These are phyloP conservation scores for Apostasia ramifera DNA, from an alignment of 106 monocot genomes.

Conservation along the genomic window DNA sequence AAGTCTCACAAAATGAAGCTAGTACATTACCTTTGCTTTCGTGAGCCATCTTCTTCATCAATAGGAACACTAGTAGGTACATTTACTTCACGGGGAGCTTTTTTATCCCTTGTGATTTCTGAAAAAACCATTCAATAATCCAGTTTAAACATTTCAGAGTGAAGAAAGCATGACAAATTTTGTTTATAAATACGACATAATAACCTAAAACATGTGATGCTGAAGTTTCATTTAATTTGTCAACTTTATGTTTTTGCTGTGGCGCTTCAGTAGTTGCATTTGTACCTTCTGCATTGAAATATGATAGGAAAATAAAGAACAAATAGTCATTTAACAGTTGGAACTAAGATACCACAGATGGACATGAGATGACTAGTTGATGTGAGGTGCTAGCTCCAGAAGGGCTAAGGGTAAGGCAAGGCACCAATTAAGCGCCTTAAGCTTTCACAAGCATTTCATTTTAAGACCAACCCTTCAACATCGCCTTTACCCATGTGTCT, in stretches of 20 bases:
- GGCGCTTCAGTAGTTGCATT: constrained; percentile 9
- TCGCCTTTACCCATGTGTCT: too few relatives aligned
- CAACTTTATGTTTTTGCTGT: neutral
- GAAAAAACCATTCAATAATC: constrained; percentile 9
- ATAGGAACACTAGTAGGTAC: neutral
- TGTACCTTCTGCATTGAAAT: constrained; percentile 15
- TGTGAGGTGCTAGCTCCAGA: too few relatives aligned
- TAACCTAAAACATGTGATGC: constrained; percentile 17
- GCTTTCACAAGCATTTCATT: too few relatives aligned
- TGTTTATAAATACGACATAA: neutral
- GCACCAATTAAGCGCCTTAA: too few relatives aligned
- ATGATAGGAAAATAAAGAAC: neutral
- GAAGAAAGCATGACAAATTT: neutral
- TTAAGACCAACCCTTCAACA: too few relatives aligned
- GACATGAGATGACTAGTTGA: too few relatives aligned
- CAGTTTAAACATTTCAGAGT: neutral
- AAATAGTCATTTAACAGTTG: too few relatives aligned
- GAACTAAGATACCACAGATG: too few relatives aligned
- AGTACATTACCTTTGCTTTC: constrained; percentile 55
- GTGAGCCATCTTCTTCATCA: constrained; percentile 41
- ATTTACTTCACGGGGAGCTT: neutral
- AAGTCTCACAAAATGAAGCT: too few relatives aligned
- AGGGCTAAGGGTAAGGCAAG: too few relatives aligned
- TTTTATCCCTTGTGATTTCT: constrained; percentile 13
- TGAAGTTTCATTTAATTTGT: constrained; percentile 1